These are phyloP conservation scores for Fonsecaea pedrosoi DNA, from an alignment of 2,329 filamentous ascomycete species.

Conservation along the genomic window DNA sequence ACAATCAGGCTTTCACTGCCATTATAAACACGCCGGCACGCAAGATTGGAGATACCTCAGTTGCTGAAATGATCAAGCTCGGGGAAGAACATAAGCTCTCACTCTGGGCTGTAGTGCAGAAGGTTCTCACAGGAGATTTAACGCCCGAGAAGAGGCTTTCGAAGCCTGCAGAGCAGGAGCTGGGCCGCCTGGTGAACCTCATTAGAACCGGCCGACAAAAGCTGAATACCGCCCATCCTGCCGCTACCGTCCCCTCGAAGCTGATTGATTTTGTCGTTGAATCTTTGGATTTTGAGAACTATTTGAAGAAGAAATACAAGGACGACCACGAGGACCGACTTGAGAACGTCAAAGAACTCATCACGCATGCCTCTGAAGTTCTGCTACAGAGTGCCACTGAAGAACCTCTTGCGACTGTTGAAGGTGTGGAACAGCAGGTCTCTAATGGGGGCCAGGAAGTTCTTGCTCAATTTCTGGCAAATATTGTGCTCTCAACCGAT, in stretches of 20 bases:
- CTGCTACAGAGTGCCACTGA: conserved; percentile 55
- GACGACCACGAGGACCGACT: conserved; percentile 80
- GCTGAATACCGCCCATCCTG: conserved; percentile 46
- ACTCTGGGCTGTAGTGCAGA: conserved; percentile 77
- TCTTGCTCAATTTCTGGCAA: conserved; percentile 83
- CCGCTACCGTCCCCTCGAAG: conserved; percentile 49
- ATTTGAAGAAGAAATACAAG: conserved; percentile 72
- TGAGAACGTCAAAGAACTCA: conserved; percentile 89
- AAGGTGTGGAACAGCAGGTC: conserved; percentile 69
- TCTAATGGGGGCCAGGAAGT: conserved; percentile 63
- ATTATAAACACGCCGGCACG: conserved; percentile 85
- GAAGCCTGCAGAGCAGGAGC: conserved; percentile 62
- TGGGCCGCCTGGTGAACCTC: conserved; percentile 65
- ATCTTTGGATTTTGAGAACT: conserved; percentile 75
- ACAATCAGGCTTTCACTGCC: conserved; percentile 82
- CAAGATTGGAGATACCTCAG: conserved; percentile 78
- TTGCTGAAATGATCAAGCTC: conserved; percentile 76
- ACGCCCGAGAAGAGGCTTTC: conserved; percentile 62
- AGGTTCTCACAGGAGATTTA: conserved; percentile 60
- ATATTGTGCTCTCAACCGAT: conserved; percentile 84
- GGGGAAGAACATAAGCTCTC: conserved; percentile 72
- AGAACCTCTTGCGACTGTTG: conserved; percentile 68
- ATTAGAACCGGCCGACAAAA: conserved; percentile 65
- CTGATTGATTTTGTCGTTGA: conserved; percentile 65
- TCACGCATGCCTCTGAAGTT: conserved; percentile 78